These are phyloP conservation scores for Peronospora belbahrii DNA, from an alignment of 352 stramenopile genomes.

Conservation along the genomic window DNA sequence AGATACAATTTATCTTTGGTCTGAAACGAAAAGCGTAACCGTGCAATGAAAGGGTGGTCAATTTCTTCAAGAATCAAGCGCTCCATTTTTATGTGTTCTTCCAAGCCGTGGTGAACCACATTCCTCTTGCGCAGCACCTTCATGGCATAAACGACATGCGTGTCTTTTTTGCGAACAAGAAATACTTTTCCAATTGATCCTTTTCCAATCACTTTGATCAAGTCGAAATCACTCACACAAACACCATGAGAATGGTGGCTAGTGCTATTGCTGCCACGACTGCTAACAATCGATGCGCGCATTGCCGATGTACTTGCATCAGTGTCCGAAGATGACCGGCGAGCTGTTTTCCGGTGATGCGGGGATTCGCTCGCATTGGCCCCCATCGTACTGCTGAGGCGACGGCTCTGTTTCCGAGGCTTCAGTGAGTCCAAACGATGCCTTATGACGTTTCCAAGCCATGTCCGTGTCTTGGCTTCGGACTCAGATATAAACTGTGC, in stretches of 20 bases:
- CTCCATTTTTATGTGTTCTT: constrained; percentile 95
- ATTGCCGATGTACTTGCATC: constrained; percentile 37
- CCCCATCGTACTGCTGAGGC: constrained; percentile 32
- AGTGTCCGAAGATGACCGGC: constrained; percentile 33
- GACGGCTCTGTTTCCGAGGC: constrained; percentile 45
- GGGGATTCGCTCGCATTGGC: constrained; percentile 26
- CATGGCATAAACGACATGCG: constrained; percentile 92
- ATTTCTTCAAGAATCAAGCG: constrained; percentile 95
- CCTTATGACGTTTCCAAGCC: constrained; percentile 56
- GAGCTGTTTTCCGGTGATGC: constrained; percentile 36
- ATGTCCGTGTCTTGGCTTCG: constrained; percentile 47
- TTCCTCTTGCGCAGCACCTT: constrained; percentile 97
- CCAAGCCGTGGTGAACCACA: constrained; percentile 88
- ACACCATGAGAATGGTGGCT: constrained; percentile 28
- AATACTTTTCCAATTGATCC: constrained; percentile 88
- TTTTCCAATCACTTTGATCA: constrained; percentile 80
- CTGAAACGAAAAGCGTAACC: constrained; percentile 97
- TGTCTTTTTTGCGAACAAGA: constrained; percentile 82
- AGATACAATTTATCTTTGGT: constrained; percentile 86
- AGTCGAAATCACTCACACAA: constrained; percentile 79
- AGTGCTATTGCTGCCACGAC: constrained; percentile 23
- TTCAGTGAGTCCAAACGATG: constrained; percentile 61
- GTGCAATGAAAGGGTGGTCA: constrained; percentile 97
- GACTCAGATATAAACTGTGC: constrained; percentile 58
- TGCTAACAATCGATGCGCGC: constrained; percentile 47